Evolutionary conservation across 2,329 filamentous ascomycete species (phyloP), one percentile per base, ranked within the genome.

Genomic region (Simplicillium sp.): DNA sequence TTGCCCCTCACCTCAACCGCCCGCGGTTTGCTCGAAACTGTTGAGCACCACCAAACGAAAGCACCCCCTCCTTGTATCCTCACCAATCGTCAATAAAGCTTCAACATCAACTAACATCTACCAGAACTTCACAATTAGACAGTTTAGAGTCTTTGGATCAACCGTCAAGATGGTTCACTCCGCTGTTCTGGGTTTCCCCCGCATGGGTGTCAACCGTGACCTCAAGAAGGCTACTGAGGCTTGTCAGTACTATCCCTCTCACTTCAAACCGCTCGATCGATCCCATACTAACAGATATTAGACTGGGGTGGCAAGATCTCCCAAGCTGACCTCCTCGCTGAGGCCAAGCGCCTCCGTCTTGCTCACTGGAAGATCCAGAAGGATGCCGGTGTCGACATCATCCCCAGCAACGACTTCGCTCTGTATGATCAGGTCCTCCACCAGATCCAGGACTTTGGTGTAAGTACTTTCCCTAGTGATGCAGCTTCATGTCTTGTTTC

Each of bases 331-430:
- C 87, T 98, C 54, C 76, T 97, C 54, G 77, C 80, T 47, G 92
- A 97, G 81, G 92, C 85, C 66, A 97, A 97, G 86, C 82, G 88
- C 65, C 87, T 98, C 46, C 86, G 92, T 74, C 77, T 89, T 53
- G 88, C 84, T 60, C 92, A 98, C 81, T 98, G 92, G 92, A 88
- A 95, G 75, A 94, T 98, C 71, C 92, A 98, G 77, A 90, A 98
- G 78, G 82, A 94, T 70, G 92, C 92, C 53, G 92, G 92, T 61
- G 89, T 97, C 68, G 87, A 96, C 62, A 75, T 92, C 71, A 96
- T 98, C 63, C 92, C 92, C 66, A 94, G 86, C 84, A 98, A 98
- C 68, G 92, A 98, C 80, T 98, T 98, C 63, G 88, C 92, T 54
- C 88, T 88, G 72, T 98, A 98, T 71, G 90, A 97, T 68, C 90